A percentile compares a stretch with the other conserved stretches of the same genome.
These are phyloP conservation scores for Gossypium herbaceum DNA, from an alignment of 345 rosid species.

Conservation along the genomic window DNA sequence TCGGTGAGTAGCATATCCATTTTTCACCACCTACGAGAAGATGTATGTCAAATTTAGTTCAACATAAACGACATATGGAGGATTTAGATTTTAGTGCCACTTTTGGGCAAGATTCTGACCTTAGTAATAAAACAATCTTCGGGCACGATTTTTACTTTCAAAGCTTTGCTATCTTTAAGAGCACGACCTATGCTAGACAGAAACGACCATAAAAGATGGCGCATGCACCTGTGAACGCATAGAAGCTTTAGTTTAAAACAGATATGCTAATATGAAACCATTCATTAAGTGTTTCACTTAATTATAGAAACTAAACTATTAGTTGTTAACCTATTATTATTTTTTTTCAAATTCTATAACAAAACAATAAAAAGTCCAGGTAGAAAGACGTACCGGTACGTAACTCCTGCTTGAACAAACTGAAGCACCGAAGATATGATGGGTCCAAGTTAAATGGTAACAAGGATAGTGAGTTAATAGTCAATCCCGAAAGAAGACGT, in stretches of 20 bases:
- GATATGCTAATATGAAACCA: not conserved
- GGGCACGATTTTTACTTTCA: not conserved
- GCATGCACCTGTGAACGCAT: not conserved
- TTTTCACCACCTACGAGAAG: slow-evolving; percentile 28
- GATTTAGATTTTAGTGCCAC: slow-evolving; percentile 4
- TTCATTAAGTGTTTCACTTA: not conserved
- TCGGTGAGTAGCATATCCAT: slow-evolving; percentile 64
- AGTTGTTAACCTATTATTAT: not conserved
- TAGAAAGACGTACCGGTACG: not conserved
- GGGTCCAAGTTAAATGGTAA: not conserved
- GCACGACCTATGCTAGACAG: not conserved
- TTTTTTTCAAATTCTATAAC: not conserved
- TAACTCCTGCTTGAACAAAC: slow-evolving; percentile 7
- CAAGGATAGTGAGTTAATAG: not conserved
- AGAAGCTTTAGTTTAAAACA: slow-evolving; percentile 9
- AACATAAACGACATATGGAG: too few species aligned
- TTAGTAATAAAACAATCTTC: not conserved
- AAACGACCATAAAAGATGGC: not conserved
- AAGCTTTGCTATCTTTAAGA: not conserved
- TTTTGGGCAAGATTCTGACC: slow-evolving; percentile 12
- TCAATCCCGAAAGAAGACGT: not conserved
- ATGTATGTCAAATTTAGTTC: not conserved
- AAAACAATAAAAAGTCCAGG: not conserved
- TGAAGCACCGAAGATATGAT: slow-evolving; percentile 6
- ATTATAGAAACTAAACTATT: not conserved